These are phyloP conservation scores for Hordeum marinum DNA, from an alignment of 176 grass and related monocot genomes.

Conservation along the genomic window DNA sequence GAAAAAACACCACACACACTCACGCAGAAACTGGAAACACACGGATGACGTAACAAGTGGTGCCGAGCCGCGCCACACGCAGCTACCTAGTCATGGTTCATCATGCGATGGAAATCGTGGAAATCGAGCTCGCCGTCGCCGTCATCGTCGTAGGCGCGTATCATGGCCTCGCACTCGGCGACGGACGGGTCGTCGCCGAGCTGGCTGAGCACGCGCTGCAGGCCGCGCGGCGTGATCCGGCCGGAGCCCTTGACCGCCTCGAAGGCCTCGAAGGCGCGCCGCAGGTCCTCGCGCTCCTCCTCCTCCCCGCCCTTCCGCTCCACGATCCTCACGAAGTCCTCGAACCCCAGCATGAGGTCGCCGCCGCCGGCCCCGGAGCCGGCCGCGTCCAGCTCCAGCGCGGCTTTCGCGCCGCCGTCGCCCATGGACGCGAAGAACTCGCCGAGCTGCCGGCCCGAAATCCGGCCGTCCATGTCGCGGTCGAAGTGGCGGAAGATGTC, in stretches of 20 bases:
- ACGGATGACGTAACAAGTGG: background rate
- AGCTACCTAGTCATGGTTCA: slow-evolving; percentile 35
- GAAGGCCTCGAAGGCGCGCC: slow-evolving; percentile 76
- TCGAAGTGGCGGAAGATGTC: slow-evolving; percentile 83
- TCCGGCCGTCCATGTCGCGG: slow-evolving; percentile 67
- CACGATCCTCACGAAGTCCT: slow-evolving; percentile 69
- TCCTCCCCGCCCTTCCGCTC: slow-evolving; percentile 57
- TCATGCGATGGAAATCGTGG: slow-evolving; percentile 88
- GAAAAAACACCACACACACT: no score
- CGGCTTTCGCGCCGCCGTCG: background rate
- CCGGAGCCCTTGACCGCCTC: slow-evolving; percentile 95
- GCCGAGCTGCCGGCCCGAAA: slow-evolving; percentile 58
- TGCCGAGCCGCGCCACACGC: background rate
- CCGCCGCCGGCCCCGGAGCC: background rate
- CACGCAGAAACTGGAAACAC: background rate
- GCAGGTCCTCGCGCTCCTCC: slow-evolving; percentile 72
- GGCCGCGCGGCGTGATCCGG: slow-evolving; percentile 76
- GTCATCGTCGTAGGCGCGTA: slow-evolving; percentile 77
- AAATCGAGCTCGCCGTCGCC: slow-evolving; percentile 94
- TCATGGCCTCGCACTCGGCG: slow-evolving; percentile 79
- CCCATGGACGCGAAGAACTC: slow-evolving; percentile 66
- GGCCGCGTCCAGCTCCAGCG: background rate
- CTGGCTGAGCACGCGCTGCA: slow-evolving; percentile 79
- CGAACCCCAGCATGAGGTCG: slow-evolving; percentile 49
- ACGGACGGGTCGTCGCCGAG: slow-evolving; percentile 81